These are phyloP conservation scores for Lipomyces lipofer DNA, from an alignment of 805 yeast genomes.

Conservation along the genomic window DNA sequence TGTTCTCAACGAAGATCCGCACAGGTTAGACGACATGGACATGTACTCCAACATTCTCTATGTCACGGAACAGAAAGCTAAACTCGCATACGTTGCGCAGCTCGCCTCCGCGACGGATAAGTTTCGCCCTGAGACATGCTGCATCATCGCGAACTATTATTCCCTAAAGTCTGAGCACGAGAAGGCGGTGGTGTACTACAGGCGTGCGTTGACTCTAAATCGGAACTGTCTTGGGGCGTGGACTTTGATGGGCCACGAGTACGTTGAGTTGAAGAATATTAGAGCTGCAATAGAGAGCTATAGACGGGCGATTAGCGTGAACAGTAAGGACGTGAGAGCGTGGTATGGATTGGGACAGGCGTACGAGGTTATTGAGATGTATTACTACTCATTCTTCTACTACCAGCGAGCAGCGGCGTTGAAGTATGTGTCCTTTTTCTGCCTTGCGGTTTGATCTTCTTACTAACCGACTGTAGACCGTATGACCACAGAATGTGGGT, in stretches of 20 bases:
- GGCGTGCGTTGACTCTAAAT: constrained; percentile 81
- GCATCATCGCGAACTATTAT: constrained; percentile 90
- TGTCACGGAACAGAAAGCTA: constrained; percentile 86
- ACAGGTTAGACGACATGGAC: constrained; percentile 86
- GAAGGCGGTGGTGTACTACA: constrained; percentile 88
- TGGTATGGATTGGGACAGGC: constrained; percentile 99
- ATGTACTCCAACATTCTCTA: constrained; percentile 91
- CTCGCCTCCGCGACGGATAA: constrained; percentile 77
- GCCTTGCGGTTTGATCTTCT: background rate
- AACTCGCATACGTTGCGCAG: constrained; percentile 84
- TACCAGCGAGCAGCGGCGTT: constrained; percentile 87
- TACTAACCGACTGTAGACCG: constrained; percentile 46
- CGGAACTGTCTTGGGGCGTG: constrained; percentile 84
- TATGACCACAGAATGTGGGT: constrained; percentile 94
- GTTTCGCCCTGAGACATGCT: constrained; percentile 91
- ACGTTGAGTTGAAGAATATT: constrained; percentile 90
- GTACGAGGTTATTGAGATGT: constrained; percentile 95
- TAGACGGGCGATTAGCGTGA: constrained; percentile 87
- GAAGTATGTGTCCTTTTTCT: constrained; percentile 41
- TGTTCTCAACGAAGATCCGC: constrained; percentile 72
- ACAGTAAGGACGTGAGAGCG: constrained; percentile 85
- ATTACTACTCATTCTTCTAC: constrained; percentile 84
- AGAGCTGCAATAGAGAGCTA: constrained; percentile 98
- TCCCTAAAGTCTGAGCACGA: constrained; percentile 91
- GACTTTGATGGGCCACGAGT: constrained; percentile 99